These are phyloP conservation scores for Exophiala aquamarina DNA, from an alignment of 2,329 filamentous ascomycete genomes.

Conservation along the genomic window DNA sequence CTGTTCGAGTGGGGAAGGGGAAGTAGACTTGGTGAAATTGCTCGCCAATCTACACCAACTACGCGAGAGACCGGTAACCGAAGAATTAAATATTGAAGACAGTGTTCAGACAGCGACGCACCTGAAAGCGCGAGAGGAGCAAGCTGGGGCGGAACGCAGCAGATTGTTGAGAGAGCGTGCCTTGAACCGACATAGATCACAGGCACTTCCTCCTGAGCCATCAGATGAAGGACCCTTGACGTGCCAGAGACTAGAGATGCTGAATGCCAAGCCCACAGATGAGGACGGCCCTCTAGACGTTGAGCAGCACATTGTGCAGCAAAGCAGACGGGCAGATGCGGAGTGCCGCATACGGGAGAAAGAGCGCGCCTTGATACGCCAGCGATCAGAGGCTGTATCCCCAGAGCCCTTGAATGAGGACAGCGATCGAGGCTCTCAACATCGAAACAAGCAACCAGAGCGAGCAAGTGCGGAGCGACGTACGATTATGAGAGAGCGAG, in stretches of 20 bases:
- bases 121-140: conserved; percentile 12
- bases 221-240: too few species aligned
- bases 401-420: too few species aligned
- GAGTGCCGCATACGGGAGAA: conserved; percentile 12
- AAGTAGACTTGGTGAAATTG: too few species aligned
- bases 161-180: conserved; percentile 8
- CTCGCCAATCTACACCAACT: background rate
- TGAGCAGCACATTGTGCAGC: too few species aligned
- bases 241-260: too few species aligned
- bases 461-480: background rate
- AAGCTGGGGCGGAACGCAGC: conserved; percentile 13
- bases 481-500: background rate
- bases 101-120: conserved; percentile 7
- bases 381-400: too few species aligned
- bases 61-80: background rate
- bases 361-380: background rate
- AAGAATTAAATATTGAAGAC: background rate
- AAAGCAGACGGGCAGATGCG: conserved; percentile 11
- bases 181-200: background rate
- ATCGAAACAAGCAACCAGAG: too few species aligned
- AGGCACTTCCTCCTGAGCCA: too few species aligned
- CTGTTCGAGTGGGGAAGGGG: too few species aligned
- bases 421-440: too few species aligned
- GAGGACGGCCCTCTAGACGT: too few species aligned
- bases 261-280: too few species aligned